phyloP scores from a whole-genome alignment of 495 filamentous ascomycete genomes.

The Penicillium bialowiezense region DNA sequence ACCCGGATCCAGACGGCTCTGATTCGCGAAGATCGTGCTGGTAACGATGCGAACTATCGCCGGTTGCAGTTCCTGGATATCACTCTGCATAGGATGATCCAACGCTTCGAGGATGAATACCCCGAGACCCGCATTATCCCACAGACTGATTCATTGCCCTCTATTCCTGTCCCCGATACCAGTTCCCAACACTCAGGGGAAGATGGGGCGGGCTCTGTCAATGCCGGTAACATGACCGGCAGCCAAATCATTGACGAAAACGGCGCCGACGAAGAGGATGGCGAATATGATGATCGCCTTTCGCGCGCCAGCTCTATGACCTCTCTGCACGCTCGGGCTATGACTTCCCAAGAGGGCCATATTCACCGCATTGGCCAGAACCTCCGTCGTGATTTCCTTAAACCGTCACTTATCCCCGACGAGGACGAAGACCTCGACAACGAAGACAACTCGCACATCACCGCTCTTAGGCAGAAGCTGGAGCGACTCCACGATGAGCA shows the following conservation, averaged over 20 bases:
- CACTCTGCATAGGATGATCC: slow-evolving; percentile 86
- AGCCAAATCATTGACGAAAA: slow-evolving; percentile 35
- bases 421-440: slow-evolving; percentile 43
- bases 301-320: slow-evolving; percentile 75
- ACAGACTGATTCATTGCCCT: slow-evolving; percentile 17
- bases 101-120: slow-evolving; percentile 93
- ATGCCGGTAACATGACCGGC: slow-evolving; percentile 31
- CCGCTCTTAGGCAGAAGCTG: slow-evolving; percentile 56
- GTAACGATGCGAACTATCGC: slow-evolving; percentile 69
- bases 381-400: slow-evolving; percentile 67
- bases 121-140: slow-evolving; percentile 72
- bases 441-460: slow-evolving; percentile 53
- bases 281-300: slow-evolving; percentile 47
- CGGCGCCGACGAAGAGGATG: slow-evolving; percentile 48
- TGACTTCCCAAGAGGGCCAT: slow-evolving; percentile 85
- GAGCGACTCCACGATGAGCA: slow-evolving; percentile 62
- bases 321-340: slow-evolving; percentile 72
- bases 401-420: slow-evolving; percentile 36
- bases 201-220: slow-evolving; percentile 32
- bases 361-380: slow-evolving; percentile 82
- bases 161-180: slow-evolving; percentile 26
- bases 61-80: slow-evolving; percentile 87
- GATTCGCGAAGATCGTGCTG: slow-evolving; percentile 66
- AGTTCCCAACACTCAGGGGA: slow-evolving; percentile 42
- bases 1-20: slow-evolving; percentile 80